These are phyloP conservation scores for Thielaviopsis punctulata DNA, from an alignment of 2,329 filamentous ascomycete species.

Conservation along the genomic window DNA sequence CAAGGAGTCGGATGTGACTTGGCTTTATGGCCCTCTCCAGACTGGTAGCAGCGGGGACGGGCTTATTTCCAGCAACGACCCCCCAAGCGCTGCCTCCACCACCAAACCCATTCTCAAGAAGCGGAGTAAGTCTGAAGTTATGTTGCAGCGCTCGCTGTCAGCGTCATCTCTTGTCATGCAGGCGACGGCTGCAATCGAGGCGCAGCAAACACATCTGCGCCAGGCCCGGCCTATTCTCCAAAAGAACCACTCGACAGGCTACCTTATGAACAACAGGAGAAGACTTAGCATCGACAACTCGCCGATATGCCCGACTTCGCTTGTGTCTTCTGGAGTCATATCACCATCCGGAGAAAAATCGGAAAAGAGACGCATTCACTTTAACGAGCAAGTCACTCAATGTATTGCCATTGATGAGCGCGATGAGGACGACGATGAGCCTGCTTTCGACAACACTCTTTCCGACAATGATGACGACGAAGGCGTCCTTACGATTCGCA, in stretches of 20 bases:
- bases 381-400: slow-evolving; percentile 89
- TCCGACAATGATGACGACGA: slow-evolving; percentile 53
- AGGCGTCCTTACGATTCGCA: slow-evolving; percentile 61
- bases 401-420: slow-evolving; percentile 86
- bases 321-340: slow-evolving; percentile 50
- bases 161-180: slow-evolving; percentile 80
- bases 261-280: slow-evolving; percentile 39
- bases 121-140: slow-evolving; percentile 86
- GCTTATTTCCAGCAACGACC: slow-evolving; percentile 22
- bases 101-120: slow-evolving; percentile 95
- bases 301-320: slow-evolving; percentile 27
- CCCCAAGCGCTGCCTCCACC: slow-evolving; percentile 47
- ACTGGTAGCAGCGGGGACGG: slow-evolving; percentile 41
- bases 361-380: slow-evolving; percentile 77
- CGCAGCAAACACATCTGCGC: slow-evolving; percentile 48
- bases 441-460: not conserved
- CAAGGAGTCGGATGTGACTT: slow-evolving; percentile 93
- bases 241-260: slow-evolving; percentile 39
- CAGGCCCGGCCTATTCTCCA: slow-evolving; percentile 38
- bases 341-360: slow-evolving; percentile 46
- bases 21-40: slow-evolving; percentile 88
- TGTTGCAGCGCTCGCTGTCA: slow-evolving; percentile 78
- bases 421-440: slow-evolving; percentile 41
- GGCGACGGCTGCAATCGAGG: slow-evolving; percentile 70
- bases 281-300: slow-evolving; percentile 15